Percentiles rank a stretch among this genome's conserved stretches.
phyloP scores from a whole-genome alignment of 208 protist species.

The Acanthamoeba royreba region DNA sequence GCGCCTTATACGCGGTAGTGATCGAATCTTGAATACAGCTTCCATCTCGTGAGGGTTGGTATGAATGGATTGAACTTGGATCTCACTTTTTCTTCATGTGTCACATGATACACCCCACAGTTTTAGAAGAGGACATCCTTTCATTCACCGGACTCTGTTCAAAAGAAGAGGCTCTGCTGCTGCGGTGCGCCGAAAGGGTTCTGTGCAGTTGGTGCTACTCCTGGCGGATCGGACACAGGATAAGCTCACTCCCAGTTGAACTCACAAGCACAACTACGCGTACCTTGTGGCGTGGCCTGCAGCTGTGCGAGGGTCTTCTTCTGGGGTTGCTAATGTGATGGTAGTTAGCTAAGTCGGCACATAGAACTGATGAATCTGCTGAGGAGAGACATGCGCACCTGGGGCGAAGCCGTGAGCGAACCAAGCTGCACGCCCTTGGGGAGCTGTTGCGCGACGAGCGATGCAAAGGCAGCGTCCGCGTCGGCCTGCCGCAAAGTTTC shows the following conservation, averaged over 20 bases:
- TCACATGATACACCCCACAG: no score
- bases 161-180: not conserved
- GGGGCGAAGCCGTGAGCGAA: not conserved
- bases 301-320: not conserved
- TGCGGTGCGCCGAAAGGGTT: not conserved
- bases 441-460: not conserved
- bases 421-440: not conserved
- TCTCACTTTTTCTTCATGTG: no score
- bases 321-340: not conserved
- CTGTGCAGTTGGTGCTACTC: not conserved
- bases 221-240: not conserved
- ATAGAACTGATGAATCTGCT: not conserved
- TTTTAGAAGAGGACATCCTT: no score
- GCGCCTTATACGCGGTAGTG: not conserved
- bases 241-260: not conserved
- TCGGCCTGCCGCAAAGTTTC: not conserved
- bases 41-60: no score
- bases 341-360: not conserved
- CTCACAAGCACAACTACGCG: not conserved
- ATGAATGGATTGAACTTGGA: no score
- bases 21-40: no score
- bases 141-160: no score
- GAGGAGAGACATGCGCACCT: not conserved
- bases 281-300: not conserved
- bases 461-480: not conserved